Base-by-base conservation (phyloP, 2,329 filamentous ascomycete species). In the Colletotrichum sp. region DNA sequence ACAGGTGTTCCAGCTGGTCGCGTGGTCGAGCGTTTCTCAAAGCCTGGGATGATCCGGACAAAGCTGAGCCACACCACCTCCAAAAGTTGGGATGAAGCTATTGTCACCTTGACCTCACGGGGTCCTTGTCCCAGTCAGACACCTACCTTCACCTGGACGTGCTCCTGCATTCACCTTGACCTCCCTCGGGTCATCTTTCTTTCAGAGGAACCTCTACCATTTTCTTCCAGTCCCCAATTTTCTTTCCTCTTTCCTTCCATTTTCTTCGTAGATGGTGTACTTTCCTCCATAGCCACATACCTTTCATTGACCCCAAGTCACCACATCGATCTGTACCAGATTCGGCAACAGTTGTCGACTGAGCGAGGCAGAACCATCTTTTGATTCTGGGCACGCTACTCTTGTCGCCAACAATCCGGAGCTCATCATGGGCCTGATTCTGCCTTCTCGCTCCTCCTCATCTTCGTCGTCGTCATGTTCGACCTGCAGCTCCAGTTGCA, bases 61-160 rank as follows among this genome's bases (percentile, higher is more conserved):
- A 72, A 74, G 68, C 72, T 72, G 29, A 67, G 72, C 72, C 72
- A 74, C 72, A 67, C 68, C 68, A 72, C 62, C 36, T 36, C 15
- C 12, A 58, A 71, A 67, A 74, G 55, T 61, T 74, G 68, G 72
- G 72, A 74, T 72, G 72, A 74, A 74, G 72, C 69, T 67, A 66
- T 72, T 74, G 63, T 74, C 68, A 66, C 63, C 62, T n/a, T 58
- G 43, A 27, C 51, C 72, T 67, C 69, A 58, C 63, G 58, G 57
- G 72, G 72, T 47, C 72, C 69, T 72, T 74, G 72, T 74, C 57
- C 63, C 72, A 72, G 62, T 63, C 63, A 43, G 71, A 36, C 67
- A 63, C 68, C 57, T 72, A 63, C 68, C 57, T 72, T 67, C 62
- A 74, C 21, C 63, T 63, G 69, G 57, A 54, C 72, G 36, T 72